These are phyloP conservation scores for Boletus tylopilopsis DNA, from an alignment of 768 basidiomycete species.

Conservation along the genomic window DNA sequence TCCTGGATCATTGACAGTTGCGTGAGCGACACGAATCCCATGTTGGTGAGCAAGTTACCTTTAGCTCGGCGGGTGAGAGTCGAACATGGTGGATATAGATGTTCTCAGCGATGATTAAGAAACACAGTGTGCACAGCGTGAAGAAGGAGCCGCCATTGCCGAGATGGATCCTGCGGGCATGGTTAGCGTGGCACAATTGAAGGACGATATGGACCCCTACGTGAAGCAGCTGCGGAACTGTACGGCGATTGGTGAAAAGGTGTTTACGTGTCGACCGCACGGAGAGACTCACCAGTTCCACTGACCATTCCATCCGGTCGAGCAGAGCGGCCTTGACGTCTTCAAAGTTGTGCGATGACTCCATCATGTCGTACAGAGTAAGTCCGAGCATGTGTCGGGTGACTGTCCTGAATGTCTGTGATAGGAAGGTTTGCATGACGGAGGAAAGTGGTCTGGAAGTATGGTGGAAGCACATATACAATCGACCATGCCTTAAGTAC, in stretches of 20 bases:
- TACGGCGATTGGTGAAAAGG: background rate
- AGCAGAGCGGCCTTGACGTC: constrained; percentile 17
- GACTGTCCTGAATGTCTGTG: background rate
- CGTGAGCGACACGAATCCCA: background rate
- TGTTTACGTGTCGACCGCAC: background rate
- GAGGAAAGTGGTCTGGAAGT: background rate
- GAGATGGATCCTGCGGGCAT: constrained; percentile 18
- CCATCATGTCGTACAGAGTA: constrained; percentile 18
- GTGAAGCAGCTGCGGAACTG: constrained; percentile 16
- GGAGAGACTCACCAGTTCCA: constrained; percentile 16
- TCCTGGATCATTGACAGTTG: constrained; percentile 1
- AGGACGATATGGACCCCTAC: background rate
- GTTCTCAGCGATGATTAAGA: constrained; percentile 19
- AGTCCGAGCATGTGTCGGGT: constrained; percentile 1
- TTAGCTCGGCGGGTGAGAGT: constrained; percentile 20
- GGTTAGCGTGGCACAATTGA: background rate
- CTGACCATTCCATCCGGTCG: constrained; percentile 18
- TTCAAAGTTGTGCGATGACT: constrained; percentile 17
- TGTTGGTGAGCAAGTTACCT: constrained; percentile 11
- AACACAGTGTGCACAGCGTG: constrained; percentile 10
- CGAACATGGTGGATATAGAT: constrained; percentile 19
- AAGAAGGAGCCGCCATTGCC: constrained; percentile 2
- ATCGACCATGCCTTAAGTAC: too few species aligned
- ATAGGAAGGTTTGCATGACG: constrained; percentile 5
- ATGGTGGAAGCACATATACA: too few species aligned